Conservation (phyloP, 2,329 filamentous ascomycete genomes). For the Trichoderma sp. region DNA sequence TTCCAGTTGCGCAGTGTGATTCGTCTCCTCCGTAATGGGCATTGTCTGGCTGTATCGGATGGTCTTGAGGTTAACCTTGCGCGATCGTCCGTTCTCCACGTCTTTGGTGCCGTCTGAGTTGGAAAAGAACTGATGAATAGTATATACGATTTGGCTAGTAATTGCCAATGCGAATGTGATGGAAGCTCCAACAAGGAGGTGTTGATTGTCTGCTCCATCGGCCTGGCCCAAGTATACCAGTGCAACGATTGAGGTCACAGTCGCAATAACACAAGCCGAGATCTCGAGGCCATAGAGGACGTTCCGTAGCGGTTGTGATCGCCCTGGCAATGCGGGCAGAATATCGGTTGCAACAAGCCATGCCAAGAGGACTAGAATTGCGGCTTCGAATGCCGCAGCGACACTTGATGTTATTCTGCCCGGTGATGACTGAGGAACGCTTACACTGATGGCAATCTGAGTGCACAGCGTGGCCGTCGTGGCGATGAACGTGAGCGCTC, state of each 20-base stretch:
- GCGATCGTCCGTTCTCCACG: constrained; percentile 27
- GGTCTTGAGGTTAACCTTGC: constrained; percentile 50
- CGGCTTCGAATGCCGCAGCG: constrained; percentile 38
- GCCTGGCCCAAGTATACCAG: constrained; percentile 46
- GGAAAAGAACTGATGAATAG: constrained; percentile 50
- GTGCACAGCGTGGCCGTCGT: constrained; percentile 32
- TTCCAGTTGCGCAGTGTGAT: constrained; percentile 2
- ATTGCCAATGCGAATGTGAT: constrained; percentile 52
- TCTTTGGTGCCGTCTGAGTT: constrained; percentile 43
- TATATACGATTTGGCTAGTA: constrained; percentile 53
- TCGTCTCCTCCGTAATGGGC: constrained; percentile 39
- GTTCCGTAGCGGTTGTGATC: constrained; percentile 34
- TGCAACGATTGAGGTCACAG: constrained; percentile 50
- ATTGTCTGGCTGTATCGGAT: constrained; percentile 56
- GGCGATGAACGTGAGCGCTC: constrained; percentile 31
- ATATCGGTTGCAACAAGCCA: constrained; percentile 43
- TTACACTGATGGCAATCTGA: constrained; percentile 30
- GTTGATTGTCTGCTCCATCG: constrained; percentile 17
- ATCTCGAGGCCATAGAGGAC: constrained; percentile 40
- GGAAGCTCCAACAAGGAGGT: constrained; percentile 50
- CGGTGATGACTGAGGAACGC: constrained; percentile 20
- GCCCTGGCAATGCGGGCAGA: constrained; percentile 32
- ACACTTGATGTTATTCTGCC: constrained; percentile 34
- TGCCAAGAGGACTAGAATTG: constrained; percentile 35
- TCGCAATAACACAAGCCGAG: constrained; percentile 49